These are phyloP conservation scores for Scalesia atractyloides DNA, from an alignment of 129 eudicot species.

Conservation along the genomic window DNA sequence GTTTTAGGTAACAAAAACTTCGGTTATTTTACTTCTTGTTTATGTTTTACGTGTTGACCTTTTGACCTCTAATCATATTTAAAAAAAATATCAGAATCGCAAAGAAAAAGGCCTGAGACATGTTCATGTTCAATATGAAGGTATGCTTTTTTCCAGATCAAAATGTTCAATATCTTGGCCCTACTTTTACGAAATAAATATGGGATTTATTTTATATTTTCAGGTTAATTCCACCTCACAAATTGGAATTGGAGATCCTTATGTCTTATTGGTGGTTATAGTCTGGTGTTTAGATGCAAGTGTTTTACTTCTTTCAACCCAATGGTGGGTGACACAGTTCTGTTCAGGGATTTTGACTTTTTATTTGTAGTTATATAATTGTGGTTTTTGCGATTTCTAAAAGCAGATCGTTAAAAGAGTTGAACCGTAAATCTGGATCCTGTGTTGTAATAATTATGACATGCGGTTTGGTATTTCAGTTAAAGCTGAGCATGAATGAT, in stretches of 20 bases:
- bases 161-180: constrained; percentile 3
- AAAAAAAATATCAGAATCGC: constrained; percentile 57
- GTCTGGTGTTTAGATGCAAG: constrained; percentile 27
- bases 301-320: constrained; percentile 8
- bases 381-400: neutral
- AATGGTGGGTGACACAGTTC: neutral
- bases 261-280: constrained; percentile 14
- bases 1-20: constrained; percentile 74
- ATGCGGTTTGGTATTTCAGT: no score
- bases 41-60: neutral
- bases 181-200: constrained; percentile 16
- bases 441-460: no score
- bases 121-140: constrained; percentile 25
- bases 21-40: neutral
- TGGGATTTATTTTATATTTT: neutral
- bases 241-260: constrained; percentile 1
- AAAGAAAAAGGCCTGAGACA: constrained; percentile 80
- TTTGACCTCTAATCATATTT: constrained; percentile 7
- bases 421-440: no score
- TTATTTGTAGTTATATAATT: neutral
- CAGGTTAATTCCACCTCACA: constrained; percentile 3
- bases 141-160: constrained; percentile 23
- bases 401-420: no score
- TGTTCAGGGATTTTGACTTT: neutral
- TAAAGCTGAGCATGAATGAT: no score